Base-by-base conservation (phyloP, 345 rosid genomes). In the Gossypium longicalyx region DNA sequence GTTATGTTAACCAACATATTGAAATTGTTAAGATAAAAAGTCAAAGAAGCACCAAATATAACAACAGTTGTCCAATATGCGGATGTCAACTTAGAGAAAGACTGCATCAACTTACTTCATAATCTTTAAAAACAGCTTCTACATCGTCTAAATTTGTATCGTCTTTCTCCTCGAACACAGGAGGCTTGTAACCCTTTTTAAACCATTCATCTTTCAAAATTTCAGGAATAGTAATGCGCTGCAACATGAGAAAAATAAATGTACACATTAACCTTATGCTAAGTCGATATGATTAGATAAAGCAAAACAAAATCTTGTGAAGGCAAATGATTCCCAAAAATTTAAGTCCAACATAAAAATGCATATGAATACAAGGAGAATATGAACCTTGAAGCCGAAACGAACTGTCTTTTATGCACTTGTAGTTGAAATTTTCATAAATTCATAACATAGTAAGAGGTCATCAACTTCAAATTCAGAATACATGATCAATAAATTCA, bases 71-170 rank as follows among this genome's bases (percentile, higher is more conserved):
- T 67, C 20, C 76, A 68, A 48, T 49, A 54, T 57, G 47, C 13
- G 41, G 23, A 63, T 48, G 71, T 16, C 22, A 73, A 15, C 2
- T 52, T 44, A 19, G 49, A 25, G 22, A 71, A 58, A 68, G 67
- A 56, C 34, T 27, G 19, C 74, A n/a, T 67, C 44, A 38, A 76
- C 93, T 82, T 62, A 92, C 99, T 81, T 89, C 89, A 17, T 94
- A 87, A 81, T 95, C 98, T 84, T 89, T 88, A 58, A 95, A 95
- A 80, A 95, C 96, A 69, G 99, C 99, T 76, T 93, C 94, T 41
- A 95, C 86, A 67, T 95, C 96, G 70, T 92, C 97, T 86, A 89
- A 78, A 81, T 80, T 91, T n/a, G 93, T 78, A 70, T 87, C 83
- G 65, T 86, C 84, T 72, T 87, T 90, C 85, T 95, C 98, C 70